phyloP scores from a whole-genome alignment of 805 yeast genomes.

The Novakomyces olei region DNA sequence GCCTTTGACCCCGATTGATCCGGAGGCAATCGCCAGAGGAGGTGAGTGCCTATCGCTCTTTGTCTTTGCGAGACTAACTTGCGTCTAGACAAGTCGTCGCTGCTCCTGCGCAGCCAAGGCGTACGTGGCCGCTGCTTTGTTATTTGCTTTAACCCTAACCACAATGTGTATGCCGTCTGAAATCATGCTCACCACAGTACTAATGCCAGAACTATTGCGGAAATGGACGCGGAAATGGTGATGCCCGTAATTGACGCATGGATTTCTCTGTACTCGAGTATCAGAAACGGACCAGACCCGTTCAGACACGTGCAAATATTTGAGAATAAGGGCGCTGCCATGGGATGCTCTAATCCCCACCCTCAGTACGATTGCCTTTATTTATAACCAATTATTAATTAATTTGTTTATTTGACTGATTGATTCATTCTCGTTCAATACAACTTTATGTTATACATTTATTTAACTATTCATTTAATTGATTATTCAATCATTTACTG shows the following conservation, averaged over 20 bases:
- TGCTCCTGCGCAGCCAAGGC: constrained; percentile 31
- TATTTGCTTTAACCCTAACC: constrained; percentile 51
- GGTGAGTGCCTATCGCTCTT: too few relatives aligned
- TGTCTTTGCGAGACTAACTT: too few relatives aligned
- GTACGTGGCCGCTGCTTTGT: constrained; percentile 50
- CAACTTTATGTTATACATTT: too few relatives aligned
- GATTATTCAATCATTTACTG: neutral
- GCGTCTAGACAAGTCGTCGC: constrained; percentile 9
- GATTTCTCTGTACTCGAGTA: constrained; percentile 28
- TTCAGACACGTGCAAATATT: constrained; percentile 45
- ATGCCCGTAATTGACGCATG: constrained; percentile 34
- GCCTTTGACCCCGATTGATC: constrained; percentile 10
- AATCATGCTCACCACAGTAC: too few relatives aligned
- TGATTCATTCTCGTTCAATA: too few relatives aligned
- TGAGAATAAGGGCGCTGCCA: constrained; percentile 56
- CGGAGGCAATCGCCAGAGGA: constrained; percentile 7
- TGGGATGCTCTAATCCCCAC: constrained; percentile 69
- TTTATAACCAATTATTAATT: too few relatives aligned
- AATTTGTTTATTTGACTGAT: constrained; percentile 5
- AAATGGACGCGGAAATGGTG: constrained; percentile 28
- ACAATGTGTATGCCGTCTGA: too few relatives aligned
- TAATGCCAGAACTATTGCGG: constrained; percentile 20
- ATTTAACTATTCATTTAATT: too few relatives aligned
- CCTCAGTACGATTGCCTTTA: too few relatives aligned
- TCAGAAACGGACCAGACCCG: constrained; percentile 18